Percentiles rank a stretch among this genome's conserved stretches.
Evolutionary conservation across 331 rosid species (phyloP).

Genomic region (Rosa hybrid): DNA sequence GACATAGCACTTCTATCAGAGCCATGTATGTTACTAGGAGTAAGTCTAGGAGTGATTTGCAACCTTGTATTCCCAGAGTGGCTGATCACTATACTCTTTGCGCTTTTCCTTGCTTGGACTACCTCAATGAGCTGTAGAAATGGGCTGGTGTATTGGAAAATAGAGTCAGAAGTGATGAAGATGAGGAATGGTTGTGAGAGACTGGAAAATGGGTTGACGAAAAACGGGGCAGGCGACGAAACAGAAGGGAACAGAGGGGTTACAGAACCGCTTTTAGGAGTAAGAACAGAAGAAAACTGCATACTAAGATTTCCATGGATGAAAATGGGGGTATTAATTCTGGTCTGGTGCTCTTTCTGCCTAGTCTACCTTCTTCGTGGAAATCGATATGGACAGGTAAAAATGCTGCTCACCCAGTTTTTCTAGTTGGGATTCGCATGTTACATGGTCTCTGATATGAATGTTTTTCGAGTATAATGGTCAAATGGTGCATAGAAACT

Average conservation of each 20-base stretch:
- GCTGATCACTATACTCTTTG: slow-evolving; percentile 65
- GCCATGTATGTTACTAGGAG: slow-evolving; percentile 80
- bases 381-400: slow-evolving; percentile 67
- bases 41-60: slow-evolving; percentile 84
- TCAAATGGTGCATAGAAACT: not conserved
- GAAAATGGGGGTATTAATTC: slow-evolving; percentile 62
- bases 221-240: not conserved
- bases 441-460: not conserved
- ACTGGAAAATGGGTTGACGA: slow-evolving; percentile 32
- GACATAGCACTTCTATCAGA: slow-evolving; percentile 76
- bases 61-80: slow-evolving; percentile 82
- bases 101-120: slow-evolving; percentile 78
- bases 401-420: not conserved
- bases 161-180: slow-evolving; percentile 54
- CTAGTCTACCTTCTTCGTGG: slow-evolving; percentile 71
- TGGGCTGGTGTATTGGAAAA: slow-evolving; percentile 56
- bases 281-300: not conserved
- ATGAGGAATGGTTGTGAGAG: slow-evolving; percentile 16
- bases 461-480: not conserved
- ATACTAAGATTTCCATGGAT: slow-evolving; percentile 56
- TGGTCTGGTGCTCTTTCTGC: slow-evolving; percentile 80
- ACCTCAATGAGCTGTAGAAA: slow-evolving; percentile 63
- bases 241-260: slow-evolving; percentile 29
- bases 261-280: slow-evolving; percentile 49
- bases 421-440: not conserved